These are phyloP conservation scores for Microcos paniculata DNA, from an alignment of 345 rosid genomes.

Conservation along the genomic window DNA sequence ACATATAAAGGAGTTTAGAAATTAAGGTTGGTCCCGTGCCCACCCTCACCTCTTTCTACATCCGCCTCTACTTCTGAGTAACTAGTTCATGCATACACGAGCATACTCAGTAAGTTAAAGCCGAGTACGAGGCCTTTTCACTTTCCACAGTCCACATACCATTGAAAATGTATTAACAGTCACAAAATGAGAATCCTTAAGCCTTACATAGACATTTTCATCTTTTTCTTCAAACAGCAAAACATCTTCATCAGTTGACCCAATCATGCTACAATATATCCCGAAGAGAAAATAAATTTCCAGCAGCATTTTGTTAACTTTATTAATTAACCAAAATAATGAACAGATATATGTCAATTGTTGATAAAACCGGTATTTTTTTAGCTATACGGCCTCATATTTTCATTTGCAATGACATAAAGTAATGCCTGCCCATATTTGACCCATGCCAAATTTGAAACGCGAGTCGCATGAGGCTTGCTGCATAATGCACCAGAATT, in stretches of 20 bases:
- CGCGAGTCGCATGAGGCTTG: slow-evolving; percentile 86
- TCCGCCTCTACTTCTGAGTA: too few relatives aligned
- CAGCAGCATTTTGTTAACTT: slow-evolving; percentile 9
- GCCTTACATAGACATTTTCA: slow-evolving; percentile 66
- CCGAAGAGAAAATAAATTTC: slow-evolving; percentile 29
- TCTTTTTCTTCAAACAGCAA: slow-evolving; percentile 74
- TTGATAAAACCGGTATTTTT: background rate
- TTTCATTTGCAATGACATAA: slow-evolving; percentile 82
- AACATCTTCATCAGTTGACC: slow-evolving; percentile 88
- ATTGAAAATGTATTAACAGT: slow-evolving; percentile 73
- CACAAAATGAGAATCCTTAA: slow-evolving; percentile 79
- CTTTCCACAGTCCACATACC: slow-evolving; percentile 51
- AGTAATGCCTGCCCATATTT: slow-evolving; percentile 82
- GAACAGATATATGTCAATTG: slow-evolving; percentile 13
- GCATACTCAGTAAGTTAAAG: background rate
- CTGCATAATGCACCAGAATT: slow-evolving; percentile 89
- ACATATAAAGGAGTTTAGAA: too few relatives aligned
- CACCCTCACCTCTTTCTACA: too few relatives aligned
- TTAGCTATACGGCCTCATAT: slow-evolving; percentile 82
- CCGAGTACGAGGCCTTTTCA: background rate
- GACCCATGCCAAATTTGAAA: slow-evolving; percentile 89
- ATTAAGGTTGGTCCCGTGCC: too few relatives aligned
- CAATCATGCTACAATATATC: slow-evolving; percentile 79
- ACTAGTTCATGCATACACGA: too few relatives aligned
- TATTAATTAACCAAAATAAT: background rate